Evolutionary conservation across 768 basidiomycete species (phyloP).

Genomic region (Coprinopsis strossmayeri): DNA sequence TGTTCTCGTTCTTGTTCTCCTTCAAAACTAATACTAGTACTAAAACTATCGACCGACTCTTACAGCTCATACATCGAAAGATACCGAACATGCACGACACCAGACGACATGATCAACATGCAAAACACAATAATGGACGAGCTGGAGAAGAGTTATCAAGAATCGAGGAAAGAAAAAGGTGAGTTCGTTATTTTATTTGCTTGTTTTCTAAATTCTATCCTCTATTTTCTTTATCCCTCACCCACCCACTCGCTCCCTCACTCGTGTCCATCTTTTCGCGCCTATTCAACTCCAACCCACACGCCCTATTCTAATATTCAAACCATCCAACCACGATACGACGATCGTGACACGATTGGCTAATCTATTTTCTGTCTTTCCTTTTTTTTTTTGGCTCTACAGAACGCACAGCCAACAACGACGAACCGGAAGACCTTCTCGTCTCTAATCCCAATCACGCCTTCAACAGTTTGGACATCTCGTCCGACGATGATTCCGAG

Average conservation of each 20-base stretch:
- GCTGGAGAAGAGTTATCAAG: conserved; percentile 53
- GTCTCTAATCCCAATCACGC: conserved; percentile 72
- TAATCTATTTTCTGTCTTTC: no score
- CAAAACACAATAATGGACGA: conserved; percentile 70
- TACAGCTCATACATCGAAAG: conserved; percentile 59
- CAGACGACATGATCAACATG: conserved; percentile 48
- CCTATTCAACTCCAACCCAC: no score
- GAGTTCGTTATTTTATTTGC: not conserved
- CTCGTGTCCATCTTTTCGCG: no score
- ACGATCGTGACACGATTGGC: not conserved
- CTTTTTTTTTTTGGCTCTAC: not conserved
- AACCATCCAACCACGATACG: not conserved
- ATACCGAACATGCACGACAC: conserved; percentile 66
- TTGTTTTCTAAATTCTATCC: not conserved
- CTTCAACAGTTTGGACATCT: no score
- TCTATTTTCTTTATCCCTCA: no score
- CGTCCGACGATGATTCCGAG: no score
- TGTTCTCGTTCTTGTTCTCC: not conserved
- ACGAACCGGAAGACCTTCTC: conserved; percentile 52
- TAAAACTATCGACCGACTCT: not conserved
- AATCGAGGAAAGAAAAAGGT: conserved; percentile 51
- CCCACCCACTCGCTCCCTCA: no score
- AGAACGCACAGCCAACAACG: conserved; percentile 19
- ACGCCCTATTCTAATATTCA: no score
- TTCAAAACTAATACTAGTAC: not conserved